Evolutionary conservation across 352 stramenopile genomes (phyloP).

Genomic region (Phytophthora sojae): DNA sequence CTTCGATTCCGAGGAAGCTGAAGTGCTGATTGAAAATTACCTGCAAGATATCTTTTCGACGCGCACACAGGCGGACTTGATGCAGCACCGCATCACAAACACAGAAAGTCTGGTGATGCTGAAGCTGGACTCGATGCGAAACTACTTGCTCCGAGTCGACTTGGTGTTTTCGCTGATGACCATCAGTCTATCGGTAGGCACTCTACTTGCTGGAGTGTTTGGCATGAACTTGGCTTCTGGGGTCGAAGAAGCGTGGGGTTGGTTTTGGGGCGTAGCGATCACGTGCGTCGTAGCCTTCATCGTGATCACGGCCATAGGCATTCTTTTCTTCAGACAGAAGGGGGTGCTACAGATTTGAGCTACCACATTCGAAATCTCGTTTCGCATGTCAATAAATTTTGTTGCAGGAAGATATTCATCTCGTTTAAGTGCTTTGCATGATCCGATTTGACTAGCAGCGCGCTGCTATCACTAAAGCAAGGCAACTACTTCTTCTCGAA

Average conservation of each 20-base stretch:
- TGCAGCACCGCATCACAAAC: constrained; percentile 80
- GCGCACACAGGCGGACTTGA: constrained; percentile 67
- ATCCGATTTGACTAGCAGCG: neutral
- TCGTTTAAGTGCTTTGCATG: neutral
- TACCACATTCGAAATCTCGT: constrained; percentile 1
- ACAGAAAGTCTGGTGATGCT: constrained; percentile 84
- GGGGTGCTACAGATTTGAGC: constrained; percentile 57
- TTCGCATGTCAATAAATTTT: constrained; percentile 17
- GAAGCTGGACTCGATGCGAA: constrained; percentile 82
- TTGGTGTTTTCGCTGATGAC: constrained; percentile 76
- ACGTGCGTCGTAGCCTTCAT: constrained; percentile 54
- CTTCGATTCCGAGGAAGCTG: constrained; percentile 78
- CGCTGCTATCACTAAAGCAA: neutral
- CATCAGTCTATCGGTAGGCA: constrained; percentile 71
- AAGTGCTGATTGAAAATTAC: constrained; percentile 83
- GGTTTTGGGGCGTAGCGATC: constrained; percentile 70
- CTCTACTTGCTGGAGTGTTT: constrained; percentile 71
- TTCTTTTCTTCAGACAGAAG: constrained; percentile 73
- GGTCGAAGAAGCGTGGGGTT: constrained; percentile 47
- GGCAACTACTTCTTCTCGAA: constrained; percentile 75
- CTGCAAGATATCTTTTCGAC: constrained; percentile 86
- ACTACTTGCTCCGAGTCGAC: constrained; percentile 78
- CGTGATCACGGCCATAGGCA: constrained; percentile 47
- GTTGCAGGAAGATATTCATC: constrained; percentile 10
- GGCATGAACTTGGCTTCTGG: constrained; percentile 77